These are phyloP conservation scores for Cercophora sp. DNA, from an alignment of 495 filamentous ascomycete genomes.

Conservation along the genomic window DNA sequence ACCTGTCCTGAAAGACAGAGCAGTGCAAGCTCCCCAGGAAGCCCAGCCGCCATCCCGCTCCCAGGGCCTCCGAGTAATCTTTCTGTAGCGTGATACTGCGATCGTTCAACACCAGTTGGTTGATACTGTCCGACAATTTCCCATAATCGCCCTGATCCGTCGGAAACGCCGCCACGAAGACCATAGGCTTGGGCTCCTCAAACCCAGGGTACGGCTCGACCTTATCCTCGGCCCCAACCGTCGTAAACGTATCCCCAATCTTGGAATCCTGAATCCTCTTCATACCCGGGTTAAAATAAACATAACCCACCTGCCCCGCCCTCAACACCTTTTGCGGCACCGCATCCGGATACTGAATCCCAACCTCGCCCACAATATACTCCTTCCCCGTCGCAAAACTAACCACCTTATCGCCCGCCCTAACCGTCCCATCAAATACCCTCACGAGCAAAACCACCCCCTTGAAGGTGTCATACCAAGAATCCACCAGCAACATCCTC, in stretches of 20 bases:
- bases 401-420: constrained; percentile 73
- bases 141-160: constrained; percentile 82
- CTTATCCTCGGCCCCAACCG: constrained; percentile 68
- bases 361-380: constrained; percentile 92
- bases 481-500: constrained; percentile 86
- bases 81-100: constrained; percentile 90
- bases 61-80: constrained; percentile 87
- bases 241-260: constrained; percentile 91
- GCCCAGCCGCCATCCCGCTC: constrained; percentile 88
- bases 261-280: constrained; percentile 92
- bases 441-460: constrained; percentile 90
- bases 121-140: constrained; percentile 89
- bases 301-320: constrained; percentile 92
- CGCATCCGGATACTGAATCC: constrained; percentile 91
- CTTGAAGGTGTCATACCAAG: constrained; percentile 94
- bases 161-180: constrained; percentile 95
- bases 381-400: constrained; percentile 83
- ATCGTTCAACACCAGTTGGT: constrained; percentile 90
- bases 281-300: constrained; percentile 98
- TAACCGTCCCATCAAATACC: constrained; percentile 83
- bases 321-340: constrained; percentile 74
- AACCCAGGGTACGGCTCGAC: constrained; percentile 87
- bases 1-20: constrained; percentile 95
- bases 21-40: constrained; percentile 97
- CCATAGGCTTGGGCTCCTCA: constrained; percentile 97